These are phyloP conservation scores for Talaromyces sp. DNA, from an alignment of 2,329 filamentous ascomycete genomes.

Conservation along the genomic window DNA sequence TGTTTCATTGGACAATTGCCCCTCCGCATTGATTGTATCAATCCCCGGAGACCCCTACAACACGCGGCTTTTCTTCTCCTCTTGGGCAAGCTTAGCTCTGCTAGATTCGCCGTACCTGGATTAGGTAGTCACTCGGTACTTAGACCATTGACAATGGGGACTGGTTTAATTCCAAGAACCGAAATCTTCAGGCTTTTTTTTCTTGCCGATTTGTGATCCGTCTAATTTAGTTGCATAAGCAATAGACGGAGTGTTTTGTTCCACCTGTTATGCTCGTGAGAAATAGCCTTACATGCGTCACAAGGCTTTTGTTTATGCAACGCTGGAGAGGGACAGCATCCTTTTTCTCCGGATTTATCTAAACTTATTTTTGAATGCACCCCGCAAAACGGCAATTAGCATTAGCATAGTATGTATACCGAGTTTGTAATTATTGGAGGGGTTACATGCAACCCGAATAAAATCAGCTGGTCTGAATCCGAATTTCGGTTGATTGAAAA, in stretches of 20 bases:
- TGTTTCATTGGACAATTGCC: not conserved
- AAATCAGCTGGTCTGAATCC: not conserved
- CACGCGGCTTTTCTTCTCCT: not conserved
- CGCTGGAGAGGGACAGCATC: not conserved
- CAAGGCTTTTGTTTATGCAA: not conserved
- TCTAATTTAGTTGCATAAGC: not conserved
- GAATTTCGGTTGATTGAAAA: not conserved
- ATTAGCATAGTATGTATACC: not conserved
- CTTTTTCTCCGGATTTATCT: not conserved
- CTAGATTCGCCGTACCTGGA: not conserved
- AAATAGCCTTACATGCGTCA: slow-evolving; percentile 5
- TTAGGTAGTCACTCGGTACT: not conserved
- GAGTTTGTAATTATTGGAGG: not conserved
- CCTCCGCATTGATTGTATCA: not conserved
- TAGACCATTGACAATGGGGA: not conserved
- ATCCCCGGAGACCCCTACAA: not conserved
- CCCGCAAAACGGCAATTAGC: not conserved
- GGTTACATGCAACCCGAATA: not conserved
- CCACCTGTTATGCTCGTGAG: slow-evolving; percentile 7
- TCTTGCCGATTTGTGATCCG: not conserved
- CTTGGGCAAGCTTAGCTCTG: not conserved
- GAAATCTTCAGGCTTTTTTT: not conserved
- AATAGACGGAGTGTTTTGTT: slow-evolving; percentile 8
- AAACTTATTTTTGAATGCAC: not conserved
- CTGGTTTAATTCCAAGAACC: not conserved